Base-by-base conservation (phyloP, 2,329 filamentous ascomycete species). In the Fusarium cicatricum region DNA sequence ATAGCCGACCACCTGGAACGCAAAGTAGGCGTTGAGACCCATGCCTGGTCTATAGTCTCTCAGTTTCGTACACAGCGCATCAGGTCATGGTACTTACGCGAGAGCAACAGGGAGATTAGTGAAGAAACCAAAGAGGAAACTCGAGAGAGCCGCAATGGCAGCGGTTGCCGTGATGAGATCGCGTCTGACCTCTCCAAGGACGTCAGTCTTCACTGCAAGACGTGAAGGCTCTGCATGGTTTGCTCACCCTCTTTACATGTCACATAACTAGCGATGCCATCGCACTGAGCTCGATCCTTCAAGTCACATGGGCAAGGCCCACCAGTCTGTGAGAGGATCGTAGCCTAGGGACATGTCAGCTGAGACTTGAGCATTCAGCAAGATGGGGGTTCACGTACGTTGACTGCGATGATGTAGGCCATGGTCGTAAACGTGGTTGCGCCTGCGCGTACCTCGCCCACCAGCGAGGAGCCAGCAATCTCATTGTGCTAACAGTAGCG, bases 161-260 rank as follows among this genome's bases (percentile, higher is more conserved):
- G 90, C 90, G 2, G 90, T 94, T 2, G 88, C 90, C 4, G 90
- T 93, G 52, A 93, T 86, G 21, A 92, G 75, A 71, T 94, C 90
- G 16, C 88, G 83, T 71, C 88, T 87, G 67, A 92, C 70, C 57
- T 84, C 83, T 65, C 1, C 0, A 2, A 4, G 5, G 3, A n/a
- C 2, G 2, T 60, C 2, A 62, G 32, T 9, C 1, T 6, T 32
- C 3, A 32, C 5, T 32, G 14, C 8, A 2, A 32, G 12, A n/a
- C 10, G 8, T 7, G 12, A 4, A 32, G 29, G 5, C 29, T 32
- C 14, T 32, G 9, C 4, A 9, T 5, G 2, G 4, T 10, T 0
- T 6, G 2, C 39, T 34, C 14, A 53, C 55, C 61, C 19, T 66
- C 60, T 66, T 78, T 70, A 59, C 78, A 76, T 72, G 64, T 66